phyloP scores from a whole-genome alignment of 495 filamentous ascomycete genomes.

The Eremomyces bilateralis region DNA sequence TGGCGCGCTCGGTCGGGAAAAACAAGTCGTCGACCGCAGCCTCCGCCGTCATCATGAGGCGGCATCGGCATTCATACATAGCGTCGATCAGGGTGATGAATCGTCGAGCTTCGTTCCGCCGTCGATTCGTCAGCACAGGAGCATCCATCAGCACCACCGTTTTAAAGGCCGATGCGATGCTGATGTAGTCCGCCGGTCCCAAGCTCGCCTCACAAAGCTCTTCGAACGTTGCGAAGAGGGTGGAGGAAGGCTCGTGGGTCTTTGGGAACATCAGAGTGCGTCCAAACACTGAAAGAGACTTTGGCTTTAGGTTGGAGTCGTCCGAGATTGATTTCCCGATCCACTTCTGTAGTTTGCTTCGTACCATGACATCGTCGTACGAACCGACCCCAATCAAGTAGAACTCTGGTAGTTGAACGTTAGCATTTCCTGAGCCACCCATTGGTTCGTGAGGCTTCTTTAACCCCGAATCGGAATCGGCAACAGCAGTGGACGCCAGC shows the following conservation, averaged over 20 bases:
- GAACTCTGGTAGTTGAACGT: slow-evolving; percentile 7
- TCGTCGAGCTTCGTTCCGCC: slow-evolving; percentile 50
- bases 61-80: slow-evolving; percentile 47
- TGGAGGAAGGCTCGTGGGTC: slow-evolving; percentile 24
- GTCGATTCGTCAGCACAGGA: slow-evolving; percentile 30
- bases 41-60: slow-evolving; percentile 33
- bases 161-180: slow-evolving; percentile 44
- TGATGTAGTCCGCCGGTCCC: slow-evolving; percentile 53
- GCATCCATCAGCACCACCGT: slow-evolving; percentile 41
- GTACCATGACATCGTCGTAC: not conserved
- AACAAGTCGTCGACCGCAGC: slow-evolving; percentile 42
- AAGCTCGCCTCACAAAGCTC: slow-evolving; percentile 33
- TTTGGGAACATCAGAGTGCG: slow-evolving; percentile 30
- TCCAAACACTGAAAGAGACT: slow-evolving; percentile 33
- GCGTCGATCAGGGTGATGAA: slow-evolving; percentile 54
- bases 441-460: too few relatives aligned
- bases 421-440: not conserved
- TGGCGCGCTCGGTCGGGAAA: slow-evolving; percentile 27
- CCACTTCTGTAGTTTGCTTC: not conserved
- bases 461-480: slow-evolving; percentile 3
- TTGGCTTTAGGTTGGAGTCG: not conserved
- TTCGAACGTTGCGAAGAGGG: slow-evolving; percentile 29
- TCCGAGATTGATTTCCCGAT: too few relatives aligned
- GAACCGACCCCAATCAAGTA: slow-evolving; percentile 6
- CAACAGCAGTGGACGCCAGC: slow-evolving; percentile 1